Conservation (phyloP, 2,329 filamentous ascomycete species). For the Stemphylium vesicarium region DNA sequence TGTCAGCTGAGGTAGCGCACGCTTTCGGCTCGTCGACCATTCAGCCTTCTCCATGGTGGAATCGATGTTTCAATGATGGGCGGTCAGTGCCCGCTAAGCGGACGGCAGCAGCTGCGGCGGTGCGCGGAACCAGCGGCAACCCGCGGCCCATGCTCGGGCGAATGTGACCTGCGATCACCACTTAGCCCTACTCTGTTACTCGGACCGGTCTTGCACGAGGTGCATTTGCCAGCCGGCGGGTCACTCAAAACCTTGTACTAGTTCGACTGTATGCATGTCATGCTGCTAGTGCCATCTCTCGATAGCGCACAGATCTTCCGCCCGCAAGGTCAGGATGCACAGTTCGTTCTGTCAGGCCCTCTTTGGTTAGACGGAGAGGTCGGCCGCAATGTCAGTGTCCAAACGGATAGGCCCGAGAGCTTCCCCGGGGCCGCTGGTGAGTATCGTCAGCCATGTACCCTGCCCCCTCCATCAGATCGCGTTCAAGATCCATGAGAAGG, state of each 20-base stretch:
- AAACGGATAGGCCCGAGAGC: constrained; percentile 15
- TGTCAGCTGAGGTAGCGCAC: too few species aligned
- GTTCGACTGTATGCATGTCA: constrained; percentile 4
- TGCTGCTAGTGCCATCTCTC: background rate
- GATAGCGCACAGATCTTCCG: background rate
- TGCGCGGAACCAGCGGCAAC: constrained; percentile 19
- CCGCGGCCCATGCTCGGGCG: constrained; percentile 21
- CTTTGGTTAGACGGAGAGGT: constrained; percentile 7
- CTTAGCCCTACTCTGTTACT: background rate
- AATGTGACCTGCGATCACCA: constrained; percentile 7
- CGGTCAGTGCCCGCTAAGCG: constrained; percentile 2
- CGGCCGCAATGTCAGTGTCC: constrained; percentile 11
- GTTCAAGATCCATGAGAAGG: constrained; percentile 13
- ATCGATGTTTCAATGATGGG: constrained; percentile 6
- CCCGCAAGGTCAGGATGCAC: constrained; percentile 10
- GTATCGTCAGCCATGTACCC: constrained; percentile 20
- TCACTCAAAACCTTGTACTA: constrained; percentile 11
- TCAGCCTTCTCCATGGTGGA: background rate
- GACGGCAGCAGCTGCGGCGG: constrained; percentile 15
- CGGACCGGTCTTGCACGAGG: background rate
- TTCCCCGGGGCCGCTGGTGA: constrained; percentile 12
- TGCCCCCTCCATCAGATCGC: constrained; percentile 9
- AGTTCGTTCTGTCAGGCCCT: constrained; percentile 18
- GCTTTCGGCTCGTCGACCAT: too few species aligned
- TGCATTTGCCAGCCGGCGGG: background rate